Base-by-base conservation (phyloP, 257 asterid genomes). In the Ilex aquifolium region DNA sequence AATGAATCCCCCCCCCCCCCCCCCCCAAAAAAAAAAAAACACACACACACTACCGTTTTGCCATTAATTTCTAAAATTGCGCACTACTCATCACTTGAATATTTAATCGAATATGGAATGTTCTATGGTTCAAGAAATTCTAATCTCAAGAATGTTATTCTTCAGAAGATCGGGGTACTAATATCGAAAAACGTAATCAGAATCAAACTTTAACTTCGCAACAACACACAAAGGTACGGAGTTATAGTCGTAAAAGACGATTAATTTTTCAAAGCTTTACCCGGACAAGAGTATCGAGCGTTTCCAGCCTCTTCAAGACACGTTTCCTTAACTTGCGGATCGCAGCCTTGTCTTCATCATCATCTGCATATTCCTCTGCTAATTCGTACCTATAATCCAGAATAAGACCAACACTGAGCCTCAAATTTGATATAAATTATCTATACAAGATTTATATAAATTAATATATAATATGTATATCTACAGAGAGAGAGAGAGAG, bases 361-460 rank as follows among this genome's bases (percentile, higher is more conserved):
- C 92, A 63, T 79, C 92, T 16, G 86, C 88, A 72, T 77, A 85
- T 51, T 77, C 88, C 71, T 80, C 92, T 0, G 88, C 88, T 17
- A 77, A 62, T 62, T 77, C 86, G 65, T 85, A 85, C 66, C 92
- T 82, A 76, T 63, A 56, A 53, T 53, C 13, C 13, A 46, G n/a
- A 46, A 46, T 10, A 46, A 11, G 3, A 10, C 52, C 13, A 46
- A 46, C 52, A 44, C 13, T 13, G 50, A 44, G 50, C 13, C 50
- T 44, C 50, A 44, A 21, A 21, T 21, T 21, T 21, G 50, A 44
- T 49, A 49, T 49, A 15, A 49, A 12, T 49, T 49, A 49, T 49
- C 54, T 49, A 12, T n/a, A 12, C 5, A 12, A 49, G 17, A 12
- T 49, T 4, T 11, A 12, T 1, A 12, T 49, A 15, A 36, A 36